Conservation (phyloP, 2,329 filamentous ascomycete species). For the Sordariomycetes sp. region DNA sequence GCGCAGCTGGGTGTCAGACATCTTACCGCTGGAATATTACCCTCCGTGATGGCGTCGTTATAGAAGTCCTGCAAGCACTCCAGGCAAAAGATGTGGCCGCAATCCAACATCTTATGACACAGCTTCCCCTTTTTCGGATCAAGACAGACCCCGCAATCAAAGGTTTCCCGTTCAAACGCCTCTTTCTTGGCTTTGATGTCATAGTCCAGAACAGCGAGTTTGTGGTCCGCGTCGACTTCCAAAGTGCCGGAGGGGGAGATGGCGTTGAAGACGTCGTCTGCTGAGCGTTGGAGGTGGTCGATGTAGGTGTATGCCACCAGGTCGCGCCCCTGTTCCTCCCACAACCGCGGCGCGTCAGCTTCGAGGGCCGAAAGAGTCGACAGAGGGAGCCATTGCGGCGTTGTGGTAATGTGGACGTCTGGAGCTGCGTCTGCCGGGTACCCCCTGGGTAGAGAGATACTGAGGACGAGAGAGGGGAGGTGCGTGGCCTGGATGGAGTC, state of each 20-base stretch:
- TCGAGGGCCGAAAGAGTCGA: constrained; percentile 39
- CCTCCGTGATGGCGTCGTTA: constrained; percentile 76
- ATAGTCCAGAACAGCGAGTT: constrained; percentile 67
- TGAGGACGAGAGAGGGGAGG: constrained; percentile 47
- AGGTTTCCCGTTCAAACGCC: constrained; percentile 75
- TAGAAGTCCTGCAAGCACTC: constrained; percentile 87
- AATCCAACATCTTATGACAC: constrained; percentile 76
- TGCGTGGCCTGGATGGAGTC: constrained; percentile 45
- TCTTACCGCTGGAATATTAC: constrained; percentile 68
- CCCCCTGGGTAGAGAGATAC: constrained; percentile 43
- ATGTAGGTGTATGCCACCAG: constrained; percentile 55
- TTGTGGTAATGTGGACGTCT: constrained; percentile 38
- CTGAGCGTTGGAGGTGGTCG: constrained; percentile 50
- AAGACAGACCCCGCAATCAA: constrained; percentile 79
- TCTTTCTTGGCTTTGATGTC: constrained; percentile 65
- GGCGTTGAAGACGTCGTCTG: constrained; percentile 52
- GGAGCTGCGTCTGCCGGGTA: constrained; percentile 50
- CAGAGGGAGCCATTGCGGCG: constrained; percentile 47
- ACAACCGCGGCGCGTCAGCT: constrained; percentile 40
- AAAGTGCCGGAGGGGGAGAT: constrained; percentile 37
- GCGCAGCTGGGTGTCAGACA: constrained; percentile 77
- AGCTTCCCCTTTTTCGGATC: constrained; percentile 81
- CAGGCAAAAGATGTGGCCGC: constrained; percentile 85
- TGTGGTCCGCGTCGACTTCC: constrained; percentile 45
- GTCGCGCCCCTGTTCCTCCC: constrained; percentile 53